Percentiles rank a stretch among this genome's conserved stretches.
These are phyloP conservation scores for Sporothrix globosa DNA, from an alignment of 2,329 filamentous ascomycete species.

Conservation along the genomic window DNA sequence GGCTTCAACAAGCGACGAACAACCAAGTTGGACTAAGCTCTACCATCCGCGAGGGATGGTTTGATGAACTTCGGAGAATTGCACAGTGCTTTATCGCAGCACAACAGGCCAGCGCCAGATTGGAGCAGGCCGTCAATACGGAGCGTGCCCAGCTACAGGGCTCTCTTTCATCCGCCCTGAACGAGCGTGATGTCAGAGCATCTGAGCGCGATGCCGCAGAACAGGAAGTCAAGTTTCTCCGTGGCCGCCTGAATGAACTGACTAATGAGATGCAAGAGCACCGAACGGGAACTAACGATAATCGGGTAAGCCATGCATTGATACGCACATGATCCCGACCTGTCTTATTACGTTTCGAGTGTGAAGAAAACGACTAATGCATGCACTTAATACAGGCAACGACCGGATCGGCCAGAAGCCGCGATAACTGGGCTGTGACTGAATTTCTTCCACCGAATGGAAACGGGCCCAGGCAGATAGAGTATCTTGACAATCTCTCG, in stretches of 20 bases:
- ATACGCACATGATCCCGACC: too few species aligned
- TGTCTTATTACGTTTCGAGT: too few species aligned
- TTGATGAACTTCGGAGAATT: constrained; percentile 33
- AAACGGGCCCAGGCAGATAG: neutral
- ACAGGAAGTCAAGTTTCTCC: constrained; percentile 34
- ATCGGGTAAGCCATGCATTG: neutral
- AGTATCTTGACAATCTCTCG: neutral
- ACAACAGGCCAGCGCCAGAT: constrained; percentile 32
- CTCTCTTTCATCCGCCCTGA: constrained; percentile 31
- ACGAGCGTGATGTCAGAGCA: constrained; percentile 31
- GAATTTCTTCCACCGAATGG: neutral
- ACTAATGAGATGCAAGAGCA: neutral
- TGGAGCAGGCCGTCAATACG: constrained; percentile 33
- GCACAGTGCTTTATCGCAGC: constrained; percentile 37
- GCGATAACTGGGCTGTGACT: constrained; percentile 18
- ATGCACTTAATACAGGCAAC: neutral
- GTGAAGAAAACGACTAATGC: neutral
- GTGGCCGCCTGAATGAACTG: constrained; percentile 23
- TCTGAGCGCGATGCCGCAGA: constrained; percentile 27
- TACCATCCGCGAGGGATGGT: constrained; percentile 32
- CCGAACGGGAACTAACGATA: neutral
- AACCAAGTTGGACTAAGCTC: constrained; percentile 35
- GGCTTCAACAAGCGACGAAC: constrained; percentile 36
- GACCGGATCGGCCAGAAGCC: neutral
- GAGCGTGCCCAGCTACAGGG: constrained; percentile 34